Percentiles rank a stretch among this genome's conserved stretches.
Evolutionary conservation across 169 alveolate genomes (phyloP).

Genomic region (Babesia gibsoni): DNA sequence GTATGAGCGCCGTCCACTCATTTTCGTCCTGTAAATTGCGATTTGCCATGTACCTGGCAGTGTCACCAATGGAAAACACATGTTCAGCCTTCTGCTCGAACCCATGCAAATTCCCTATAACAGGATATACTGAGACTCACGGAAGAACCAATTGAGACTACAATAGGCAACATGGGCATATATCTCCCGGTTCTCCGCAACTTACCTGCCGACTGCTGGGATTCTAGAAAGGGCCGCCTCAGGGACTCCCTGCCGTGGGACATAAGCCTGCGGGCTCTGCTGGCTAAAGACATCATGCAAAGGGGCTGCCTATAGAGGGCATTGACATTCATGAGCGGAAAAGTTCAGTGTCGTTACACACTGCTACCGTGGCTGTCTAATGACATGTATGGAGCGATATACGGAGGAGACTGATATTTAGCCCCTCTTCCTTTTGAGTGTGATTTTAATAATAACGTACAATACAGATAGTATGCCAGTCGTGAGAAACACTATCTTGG

Average conservation of each 20-base stretch:
- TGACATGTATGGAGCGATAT: no score
- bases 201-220: constrained; percentile 21
- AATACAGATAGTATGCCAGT: constrained; percentile 1
- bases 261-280: background rate
- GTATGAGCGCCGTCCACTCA: constrained; percentile 25
- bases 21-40: background rate
- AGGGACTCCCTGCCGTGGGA: background rate
- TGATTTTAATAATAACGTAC: constrained; percentile 9
- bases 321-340: no score
- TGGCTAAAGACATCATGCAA: background rate
- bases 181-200: no score
- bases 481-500: constrained; percentile 12
- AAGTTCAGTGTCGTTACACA: no score
- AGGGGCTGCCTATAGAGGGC: no score
- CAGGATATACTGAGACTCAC: no score
- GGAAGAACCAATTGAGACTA: no score
- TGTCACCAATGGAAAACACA: background rate
- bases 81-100: background rate
- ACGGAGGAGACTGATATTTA: no score
- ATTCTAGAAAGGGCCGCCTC: constrained; percentile 7
- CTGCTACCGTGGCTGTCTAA: no score
- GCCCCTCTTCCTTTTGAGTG: background rate
- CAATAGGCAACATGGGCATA: no score
- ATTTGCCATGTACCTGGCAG: constrained; percentile 38
- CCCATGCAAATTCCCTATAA: background rate